These are phyloP conservation scores for Nidula niveotomentosa DNA, from an alignment of 1,284 basidiomycete species.

Conservation along the genomic window DNA sequence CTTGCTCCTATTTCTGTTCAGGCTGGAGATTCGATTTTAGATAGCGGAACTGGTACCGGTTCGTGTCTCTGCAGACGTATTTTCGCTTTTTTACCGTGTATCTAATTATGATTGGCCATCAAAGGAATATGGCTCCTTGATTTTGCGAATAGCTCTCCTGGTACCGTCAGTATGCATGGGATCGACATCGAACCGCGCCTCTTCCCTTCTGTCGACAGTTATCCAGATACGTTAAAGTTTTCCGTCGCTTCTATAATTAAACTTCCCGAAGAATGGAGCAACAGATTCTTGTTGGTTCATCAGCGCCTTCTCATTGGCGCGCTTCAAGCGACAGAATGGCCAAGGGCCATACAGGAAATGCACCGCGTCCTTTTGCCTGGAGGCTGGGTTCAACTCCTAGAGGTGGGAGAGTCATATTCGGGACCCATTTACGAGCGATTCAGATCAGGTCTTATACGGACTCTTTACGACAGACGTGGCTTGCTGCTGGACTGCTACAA, in stretches of 20 bases:
- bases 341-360: neutral
- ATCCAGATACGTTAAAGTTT: neutral
- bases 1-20: neutral
- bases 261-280: neutral
- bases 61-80: neutral
- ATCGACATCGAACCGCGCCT: neutral
- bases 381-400: neutral
- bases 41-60: neutral
- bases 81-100: neutral
- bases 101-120: neutral
- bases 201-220: neutral
- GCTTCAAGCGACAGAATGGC: neutral
- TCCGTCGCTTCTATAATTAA: neutral
- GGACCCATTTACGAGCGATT: neutral
- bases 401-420: neutral
- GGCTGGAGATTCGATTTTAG: neutral
- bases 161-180: neutral
- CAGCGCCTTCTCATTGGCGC: neutral
- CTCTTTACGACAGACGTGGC: neutral
- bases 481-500: neutral
- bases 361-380: neutral
- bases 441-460: neutral
- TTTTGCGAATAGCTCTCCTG: neutral
- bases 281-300: neutral
- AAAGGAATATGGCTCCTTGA: neutral